Evolutionary conservation across 768 basidiomycete genomes (phyloP), one percentile per base, ranked within the genome.

Genomic region (Boletus pseudo-olivaceus): DNA sequence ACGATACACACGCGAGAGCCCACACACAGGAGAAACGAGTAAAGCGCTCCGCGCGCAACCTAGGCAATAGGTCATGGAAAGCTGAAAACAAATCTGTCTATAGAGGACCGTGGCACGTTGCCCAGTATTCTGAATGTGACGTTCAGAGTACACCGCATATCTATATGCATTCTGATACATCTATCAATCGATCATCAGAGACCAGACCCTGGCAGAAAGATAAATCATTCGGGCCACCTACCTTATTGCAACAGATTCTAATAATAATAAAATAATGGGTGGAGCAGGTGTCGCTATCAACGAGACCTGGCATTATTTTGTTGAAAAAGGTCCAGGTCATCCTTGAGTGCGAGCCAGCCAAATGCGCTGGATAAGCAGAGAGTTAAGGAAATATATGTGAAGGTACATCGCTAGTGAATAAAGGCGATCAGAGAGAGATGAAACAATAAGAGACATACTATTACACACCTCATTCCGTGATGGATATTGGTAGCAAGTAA

Each of bases 1-100:
- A 49, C 11, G 30, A 33, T 46, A 29, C 17, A 51, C 29, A 26
- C 26, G n/a, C 11, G 47, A n/a, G 8, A 14, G 3, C 14, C 30
- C 26, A 30, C 27, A 38, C 17, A 23, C 35, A 26, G 59, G 30
- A 54, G 65, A 23, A 74, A 75, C 15, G 62, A 63, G 23, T 67
- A 69, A 27, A 29, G 27, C 11, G 30, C 12, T 7, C 33, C 47
- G 10, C 40, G 17, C 6, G 2, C 34, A 17, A 17, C 23, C 20
- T 23, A 2, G 32, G 20, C 6, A 23, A 6, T 37, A 6, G 45
- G 14, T 46, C 15, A 6, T 12, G 11, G 4, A 23, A 23, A 23
- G 23, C 23, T 23, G 23, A 23, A 23, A 42, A 14, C 64, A 71
- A 8, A 56, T 17, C 10, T 4, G 11, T 8, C 12, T 19, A 17